These are phyloP conservation scores for Aegle marmelos DNA, from an alignment of 345 rosid species.

Conservation along the genomic window DNA sequence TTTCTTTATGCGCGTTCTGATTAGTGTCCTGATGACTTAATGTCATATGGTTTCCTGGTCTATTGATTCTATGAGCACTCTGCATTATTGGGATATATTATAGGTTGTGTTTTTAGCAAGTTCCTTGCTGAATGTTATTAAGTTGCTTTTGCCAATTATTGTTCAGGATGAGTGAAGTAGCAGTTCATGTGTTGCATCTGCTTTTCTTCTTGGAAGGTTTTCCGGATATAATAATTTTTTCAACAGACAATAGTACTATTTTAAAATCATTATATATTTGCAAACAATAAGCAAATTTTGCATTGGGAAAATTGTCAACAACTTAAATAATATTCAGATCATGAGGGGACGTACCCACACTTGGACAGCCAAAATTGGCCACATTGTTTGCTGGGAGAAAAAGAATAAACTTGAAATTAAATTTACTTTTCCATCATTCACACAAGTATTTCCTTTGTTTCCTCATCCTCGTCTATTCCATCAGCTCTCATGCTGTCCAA, in stretches of 20 bases:
- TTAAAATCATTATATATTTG: too few species aligned
- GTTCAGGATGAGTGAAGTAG: too few species aligned
- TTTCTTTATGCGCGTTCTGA: neutral
- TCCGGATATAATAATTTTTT: too few species aligned
- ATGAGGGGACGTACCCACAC: too few species aligned
- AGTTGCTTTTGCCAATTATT: too few species aligned
- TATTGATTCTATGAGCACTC: neutral
- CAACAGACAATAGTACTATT: too few species aligned
- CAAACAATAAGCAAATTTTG: too few species aligned
- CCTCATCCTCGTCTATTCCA: constrained; percentile 48
- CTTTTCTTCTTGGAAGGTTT: too few species aligned
- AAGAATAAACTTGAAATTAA: neutral
- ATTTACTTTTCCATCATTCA: constrained; percentile 11
- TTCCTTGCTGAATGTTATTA: too few species aligned
- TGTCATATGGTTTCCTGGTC: constrained; percentile 1
- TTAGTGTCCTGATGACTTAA: neutral
- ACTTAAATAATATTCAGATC: neutral
- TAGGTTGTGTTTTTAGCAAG: too few species aligned
- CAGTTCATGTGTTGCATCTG: neutral
- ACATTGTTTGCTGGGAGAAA: neutral
- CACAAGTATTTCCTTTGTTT: constrained; percentile 36
- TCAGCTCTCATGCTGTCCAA: constrained; percentile 58
- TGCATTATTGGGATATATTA: neutral
- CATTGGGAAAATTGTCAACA: too few species aligned
- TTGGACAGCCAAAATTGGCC: neutral